Evolutionary conservation across 345 rosid species (phyloP), one percentile per base, ranked within the genome.

Genomic region (Brassica napus): DNA sequence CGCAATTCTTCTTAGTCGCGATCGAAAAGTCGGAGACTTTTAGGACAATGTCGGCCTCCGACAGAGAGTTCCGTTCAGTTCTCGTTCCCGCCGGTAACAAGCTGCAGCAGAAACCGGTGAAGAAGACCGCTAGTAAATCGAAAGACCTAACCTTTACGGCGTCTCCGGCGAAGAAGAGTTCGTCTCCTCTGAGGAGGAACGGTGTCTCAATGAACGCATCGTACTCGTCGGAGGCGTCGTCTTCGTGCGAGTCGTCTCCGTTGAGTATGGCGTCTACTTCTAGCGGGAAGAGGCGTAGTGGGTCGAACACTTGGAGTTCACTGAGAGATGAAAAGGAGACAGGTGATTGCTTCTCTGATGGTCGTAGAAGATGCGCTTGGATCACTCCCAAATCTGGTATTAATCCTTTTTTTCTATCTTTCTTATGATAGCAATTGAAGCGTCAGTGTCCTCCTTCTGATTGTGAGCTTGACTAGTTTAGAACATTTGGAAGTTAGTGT

Each of bases 221-320:
- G 37, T 92, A 88, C 21, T 90, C 92, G 4, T 92, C 97, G 4
- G 96, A 92, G 68, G 97, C 97, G 1, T 88, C 91, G 0, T 92
- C 97, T 8, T 82, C 95, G 1, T 80, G 83, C 37, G 97, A 90
- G 82, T 92, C 97, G 2, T 82, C 77, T 0, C 82, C 87, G 28
- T 86, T 86, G 58, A 89, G 93, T 75, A 78, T 85, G 55, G 84
- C 85, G 16, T 87, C 89, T 15, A 83, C 87, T 2, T 90, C 89
- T 4, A 87, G 90, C 65, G 81, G 88, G 74, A 90, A 76, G 84
- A 77, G 80, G 42, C 76, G 80, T 31, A 72, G 6, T 6, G 60
- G 87, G 39, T 80, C 83, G 3, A 11, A 65, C 60, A 26, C 82
- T 66, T 65, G 77, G 0, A 63, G 79, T 8, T 24, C 79, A 0